Conservation (phyloP, 208 protist genomes). For the Histomonas meleagridis region DNA sequence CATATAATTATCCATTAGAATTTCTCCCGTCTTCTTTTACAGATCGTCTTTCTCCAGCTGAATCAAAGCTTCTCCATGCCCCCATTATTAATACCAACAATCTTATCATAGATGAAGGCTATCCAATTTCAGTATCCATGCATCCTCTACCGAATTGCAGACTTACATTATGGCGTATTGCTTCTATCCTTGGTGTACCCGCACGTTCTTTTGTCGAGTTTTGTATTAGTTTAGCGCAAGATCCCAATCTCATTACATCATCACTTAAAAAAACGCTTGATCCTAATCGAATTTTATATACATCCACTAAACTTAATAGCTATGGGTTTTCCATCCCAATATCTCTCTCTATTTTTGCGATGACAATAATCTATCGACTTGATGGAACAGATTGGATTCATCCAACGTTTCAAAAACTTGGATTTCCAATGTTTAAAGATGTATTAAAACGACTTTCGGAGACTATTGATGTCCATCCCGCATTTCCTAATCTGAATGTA, state of each 20-base stretch:
- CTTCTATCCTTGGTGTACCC: neutral
- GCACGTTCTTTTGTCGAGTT: neutral
- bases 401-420: neutral
- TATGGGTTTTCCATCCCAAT: neutral
- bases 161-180: neutral
- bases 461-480: neutral
- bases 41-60: neutral
- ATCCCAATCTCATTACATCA: too few relatives aligned
- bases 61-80: neutral
- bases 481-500: neutral
- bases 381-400: conserved; percentile 24
- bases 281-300: neutral
- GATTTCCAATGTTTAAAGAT: neutral
- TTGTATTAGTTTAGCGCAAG: neutral
- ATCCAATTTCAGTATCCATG: neutral
- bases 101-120: neutral
- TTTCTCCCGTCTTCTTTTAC: neutral
- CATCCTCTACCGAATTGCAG: neutral
- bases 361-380: neutral
- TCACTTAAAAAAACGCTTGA: neutral
- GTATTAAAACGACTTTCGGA: neutral
- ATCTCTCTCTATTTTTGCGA: neutral
- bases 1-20: neutral
- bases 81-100: neutral
- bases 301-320: neutral